These are phyloP conservation scores for Russula ochroleuca DNA, from an alignment of 768 basidiomycete species.

Conservation along the genomic window DNA sequence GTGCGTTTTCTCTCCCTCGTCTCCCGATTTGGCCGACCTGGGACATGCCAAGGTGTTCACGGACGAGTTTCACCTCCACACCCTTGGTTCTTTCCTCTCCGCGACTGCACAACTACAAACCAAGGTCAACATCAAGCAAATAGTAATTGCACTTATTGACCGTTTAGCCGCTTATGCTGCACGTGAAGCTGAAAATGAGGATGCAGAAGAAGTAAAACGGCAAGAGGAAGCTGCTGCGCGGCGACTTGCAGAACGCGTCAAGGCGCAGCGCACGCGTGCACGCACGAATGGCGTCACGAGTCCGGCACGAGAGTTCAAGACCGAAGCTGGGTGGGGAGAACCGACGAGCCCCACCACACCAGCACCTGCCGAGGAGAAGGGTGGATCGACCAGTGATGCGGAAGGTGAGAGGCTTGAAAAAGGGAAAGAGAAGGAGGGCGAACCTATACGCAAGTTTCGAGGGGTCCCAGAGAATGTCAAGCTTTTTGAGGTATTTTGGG, in stretches of 20 bases:
- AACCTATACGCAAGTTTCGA: conserved; percentile 71
- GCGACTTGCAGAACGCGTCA: conserved; percentile 83
- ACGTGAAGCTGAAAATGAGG: conserved; percentile 93
- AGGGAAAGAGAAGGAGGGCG: conserved; percentile 56
- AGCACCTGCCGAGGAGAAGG: conserved; percentile 7
- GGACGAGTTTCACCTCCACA: conserved; percentile 95
- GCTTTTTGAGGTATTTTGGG: conserved; percentile 98
- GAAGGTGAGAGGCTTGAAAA: conserved; percentile 39
- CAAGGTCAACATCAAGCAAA: conserved; percentile 97
- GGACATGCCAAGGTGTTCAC: conserved; percentile 78
- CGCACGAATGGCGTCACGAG: conserved; percentile 42
- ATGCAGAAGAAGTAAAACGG: conserved; percentile 87
- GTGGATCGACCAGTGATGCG: conserved; percentile 25
- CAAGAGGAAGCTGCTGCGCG: conserved; percentile 92
- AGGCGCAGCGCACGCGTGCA: conserved; percentile 59
- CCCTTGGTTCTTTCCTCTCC: conserved; percentile 92
- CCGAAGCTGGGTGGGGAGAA: conserved; percentile 27
- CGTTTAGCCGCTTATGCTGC: conserved; percentile 94
- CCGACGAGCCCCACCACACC: conserved; percentile 32
- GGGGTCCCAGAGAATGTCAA: conserved; percentile 94
- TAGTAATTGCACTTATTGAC: conserved; percentile 97
- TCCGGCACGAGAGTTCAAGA: conserved; percentile 26
- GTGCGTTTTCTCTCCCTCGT: conserved; percentile 38
- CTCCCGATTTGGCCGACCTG: background rate
- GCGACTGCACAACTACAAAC: conserved; percentile 96